Evolutionary conservation across 345 rosid species (phyloP).

Genomic region (Pistacia integerrima): DNA sequence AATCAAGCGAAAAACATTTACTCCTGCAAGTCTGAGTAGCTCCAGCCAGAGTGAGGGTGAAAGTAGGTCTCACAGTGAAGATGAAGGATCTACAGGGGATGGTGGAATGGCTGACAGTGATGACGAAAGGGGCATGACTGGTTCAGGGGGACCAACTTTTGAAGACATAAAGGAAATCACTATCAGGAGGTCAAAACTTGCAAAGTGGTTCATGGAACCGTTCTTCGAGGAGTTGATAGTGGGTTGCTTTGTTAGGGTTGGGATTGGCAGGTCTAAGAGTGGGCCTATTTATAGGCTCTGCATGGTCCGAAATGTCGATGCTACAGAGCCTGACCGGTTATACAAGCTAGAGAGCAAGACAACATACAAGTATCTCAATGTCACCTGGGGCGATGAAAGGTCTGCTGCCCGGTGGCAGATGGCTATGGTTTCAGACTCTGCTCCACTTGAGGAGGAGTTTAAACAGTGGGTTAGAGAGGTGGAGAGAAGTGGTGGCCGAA

Average conservation of each 20-base stretch:
- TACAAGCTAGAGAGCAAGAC: conserved; percentile 88
- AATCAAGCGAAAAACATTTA: conserved; percentile 57
- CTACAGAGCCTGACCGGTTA: conserved; percentile 71
- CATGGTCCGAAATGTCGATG: conserved; percentile 88
- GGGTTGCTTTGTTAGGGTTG: conserved; percentile 95
- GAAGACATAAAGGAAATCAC: conserved; percentile 89
- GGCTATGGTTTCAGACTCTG: conserved; percentile 97
- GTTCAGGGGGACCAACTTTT: conserved; percentile 59
- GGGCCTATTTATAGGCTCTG: conserved; percentile 90
- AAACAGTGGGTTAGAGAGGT: conserved; percentile 89
- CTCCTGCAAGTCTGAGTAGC: conserved; percentile 70
- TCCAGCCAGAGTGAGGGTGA: conserved; percentile 91
- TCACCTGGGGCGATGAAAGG: conserved; percentile 83
- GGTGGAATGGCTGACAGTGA: conserved; percentile 93
- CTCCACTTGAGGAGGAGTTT: conserved; percentile 86
- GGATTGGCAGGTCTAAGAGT: conserved; percentile 78
- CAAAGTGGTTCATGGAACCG: conserved; percentile 98
- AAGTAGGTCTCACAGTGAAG: conserved; percentile 82
- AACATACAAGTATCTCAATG: conserved; percentile 84
- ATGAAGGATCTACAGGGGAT: conserved; percentile 81
- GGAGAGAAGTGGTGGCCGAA: conserved; percentile 77
- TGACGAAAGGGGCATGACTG: conserved; percentile 65
- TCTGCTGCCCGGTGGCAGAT: conserved; percentile 99
- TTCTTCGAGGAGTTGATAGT: conserved; percentile 96
- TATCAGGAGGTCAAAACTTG: conserved; percentile 86